Base-by-base conservation (phyloP, 306 rosid genomes). In the Vicia sativa region DNA sequence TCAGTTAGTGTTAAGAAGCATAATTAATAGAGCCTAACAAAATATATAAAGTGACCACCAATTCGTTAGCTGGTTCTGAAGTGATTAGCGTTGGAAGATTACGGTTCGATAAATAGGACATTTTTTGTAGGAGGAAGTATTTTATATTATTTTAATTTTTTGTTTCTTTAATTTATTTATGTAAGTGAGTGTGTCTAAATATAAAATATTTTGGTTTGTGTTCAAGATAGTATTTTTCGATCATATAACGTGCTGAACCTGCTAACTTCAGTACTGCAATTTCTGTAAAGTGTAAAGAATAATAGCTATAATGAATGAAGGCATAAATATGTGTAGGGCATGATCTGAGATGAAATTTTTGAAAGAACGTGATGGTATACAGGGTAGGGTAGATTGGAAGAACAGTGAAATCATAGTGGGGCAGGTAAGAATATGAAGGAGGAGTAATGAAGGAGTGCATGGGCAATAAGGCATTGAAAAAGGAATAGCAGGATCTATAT, bases 341-440 rank as follows among this genome's bases (percentile, higher is more conserved):
- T 58, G 77, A 56, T 57, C 43, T 18, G 26, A 35, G 12, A 56
- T 65, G 13, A 37, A 53, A 57, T 55, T 26, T 64, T 56, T 38
- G 81, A 71, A 71, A 65, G 42, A 77, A 71, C 50, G 56, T 57
- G 77, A 63, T 39, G 49, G 7, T 38, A 66, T 35, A 65, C 70
- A 62, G 35, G 52, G 55, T 48, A 49, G 69, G 52, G 31, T 13
- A 63, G 68, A 48, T 56, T 38, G 74, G 18, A 42, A 42, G 10
- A 74, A 78, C 65, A 48, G 76, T 58, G 56, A 39, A 68, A 59
- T 59, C 77, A 80, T 28, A 2, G 77, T 59, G 67, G 62, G 74
- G 53, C 59, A 57, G 69, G 62, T 67, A 52, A 44, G 71, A 19
- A 38, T 66, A 15, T 6, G 48, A 44, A 55, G 67, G 31, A 76